Percentiles rank a stretch among this genome's conserved stretches.
These are phyloP conservation scores for Myotisia sp. DNA, from an alignment of 2,329 filamentous ascomycete species.

Conservation along the genomic window DNA sequence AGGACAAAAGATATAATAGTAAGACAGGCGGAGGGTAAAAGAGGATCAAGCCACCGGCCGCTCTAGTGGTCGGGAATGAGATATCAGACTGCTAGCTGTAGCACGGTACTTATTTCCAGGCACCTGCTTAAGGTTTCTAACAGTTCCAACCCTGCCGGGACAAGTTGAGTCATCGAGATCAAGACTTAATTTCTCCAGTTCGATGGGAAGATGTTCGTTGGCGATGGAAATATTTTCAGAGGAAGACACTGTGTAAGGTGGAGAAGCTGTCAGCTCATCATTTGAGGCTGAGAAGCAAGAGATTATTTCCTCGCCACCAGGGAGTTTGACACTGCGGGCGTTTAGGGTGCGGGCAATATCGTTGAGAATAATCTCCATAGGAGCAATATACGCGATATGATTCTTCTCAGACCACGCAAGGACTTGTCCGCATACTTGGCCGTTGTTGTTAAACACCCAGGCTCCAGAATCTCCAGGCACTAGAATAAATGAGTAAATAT, in stretches of 20 bases:
- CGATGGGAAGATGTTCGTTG: constrained; percentile 10
- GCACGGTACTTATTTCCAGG: constrained; percentile 14
- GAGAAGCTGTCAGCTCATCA: too few species aligned
- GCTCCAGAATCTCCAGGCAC: constrained; percentile 85
- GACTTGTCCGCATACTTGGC: constrained; percentile 75
- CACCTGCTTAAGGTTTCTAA: constrained; percentile 13
- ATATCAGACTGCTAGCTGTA: constrained; percentile 17
- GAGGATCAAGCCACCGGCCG: constrained; percentile 23
- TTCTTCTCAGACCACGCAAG: constrained; percentile 74
- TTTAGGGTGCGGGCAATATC: constrained; percentile 71
- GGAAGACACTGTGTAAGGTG: background rate
- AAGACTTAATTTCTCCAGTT: constrained; percentile 10
- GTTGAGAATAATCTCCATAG: constrained; percentile 77
- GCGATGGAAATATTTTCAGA: background rate
- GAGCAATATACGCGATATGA: constrained; percentile 77
- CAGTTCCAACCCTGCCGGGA: constrained; percentile 2
- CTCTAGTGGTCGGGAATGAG: constrained; percentile 24
- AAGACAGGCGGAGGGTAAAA: background rate
- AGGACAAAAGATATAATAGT: background rate
- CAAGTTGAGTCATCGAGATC: constrained; percentile 7
- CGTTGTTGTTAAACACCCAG: constrained; percentile 79
- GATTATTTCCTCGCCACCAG: constrained; percentile 31
- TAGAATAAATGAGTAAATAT: constrained; percentile 14
- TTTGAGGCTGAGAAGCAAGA: too few species aligned
- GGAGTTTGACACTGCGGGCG: constrained; percentile 56